Evolutionary conservation across 2,329 filamentous ascomycete species (phyloP), one percentile per base, ranked within the genome.

Genomic region (Coleophoma eucalyptorum): DNA sequence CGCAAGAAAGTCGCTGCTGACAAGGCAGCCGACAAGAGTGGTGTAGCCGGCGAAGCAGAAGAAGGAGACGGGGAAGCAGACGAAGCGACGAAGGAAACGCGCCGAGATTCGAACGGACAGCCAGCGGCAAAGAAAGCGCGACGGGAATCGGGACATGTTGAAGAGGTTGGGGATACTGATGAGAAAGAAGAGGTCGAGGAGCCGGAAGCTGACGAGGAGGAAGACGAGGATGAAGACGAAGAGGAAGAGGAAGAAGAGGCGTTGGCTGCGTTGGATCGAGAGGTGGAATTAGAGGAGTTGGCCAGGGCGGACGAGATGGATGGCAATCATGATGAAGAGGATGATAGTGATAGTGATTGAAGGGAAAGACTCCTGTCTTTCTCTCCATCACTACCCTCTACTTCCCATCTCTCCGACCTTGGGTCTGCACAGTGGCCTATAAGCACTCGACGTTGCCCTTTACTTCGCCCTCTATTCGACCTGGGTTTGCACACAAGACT

Each of bases 1-100:
- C 80, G 86, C 48, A 81, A 83, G 60, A 87, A 86, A 61, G 80
- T 86, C 16, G 83, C 84, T 34, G 84, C 83, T 48, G 80, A 83
- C 48, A 89, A 87, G 68, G 69, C 65, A 48, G 43, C 57, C 15
- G 53, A 40, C 4, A 42, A 50, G 13, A 45, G 50, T 15, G 51
- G 50, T 5, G 47, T 43, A 43, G 41, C 20, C 12, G 55, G 43
- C 13, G 50, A 52, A 10, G 55, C 54, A 37, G 50, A 43, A 12
- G 50, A 54, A 46, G 52, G 47, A 49, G 40, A 58, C 46, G 45
- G 58, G 54, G 54, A 55, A 51, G 43, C 55, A 53, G 48, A 58
- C n/a, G 60, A 52, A 12, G 53, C 52, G 15, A 48, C 41, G 50
- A 52, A 62, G 12, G 53, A 53, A 15, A 48, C 40, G 50, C 53